Evolutionary conservation across 441 rosid species (phyloP), one percentile per base, ranked within the genome.

Genomic region (Aquilaria agallochum): DNA sequence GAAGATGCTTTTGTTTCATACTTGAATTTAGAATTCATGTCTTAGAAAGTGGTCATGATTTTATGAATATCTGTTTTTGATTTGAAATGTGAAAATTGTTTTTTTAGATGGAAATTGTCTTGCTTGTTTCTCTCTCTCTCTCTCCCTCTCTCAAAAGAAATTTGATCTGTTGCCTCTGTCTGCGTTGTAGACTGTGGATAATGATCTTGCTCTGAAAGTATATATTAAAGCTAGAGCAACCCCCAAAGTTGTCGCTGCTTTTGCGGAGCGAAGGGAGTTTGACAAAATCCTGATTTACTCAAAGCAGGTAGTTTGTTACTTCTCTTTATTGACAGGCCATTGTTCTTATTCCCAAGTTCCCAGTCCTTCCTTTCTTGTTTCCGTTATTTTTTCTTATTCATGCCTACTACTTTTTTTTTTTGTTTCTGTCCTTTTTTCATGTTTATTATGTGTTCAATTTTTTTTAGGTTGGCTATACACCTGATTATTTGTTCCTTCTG

Each of bases 201-300:
- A 96, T 81, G 99, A 96, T 74, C 97, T 96, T 65, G 99, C 98
- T 0, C 69, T 96, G 66, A 96, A 96, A 78, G 91, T 96, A 71
- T 96, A 89, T 72, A 89, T 93, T 66, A 96, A 96, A 82, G 99
- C 99, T 42, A 84, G 97, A 76, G 99, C 96, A 55, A 96, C 99
- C 54, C 99, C 99, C 31, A 96, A 96, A 86, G 99, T 96, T 73
- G 98, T 96, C 31, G 97, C 99, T 42, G 99, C 98, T 71, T 96
- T 96, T 81, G 99, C 99, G 36, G 99, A 96, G 76, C 75, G 99
- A 68, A 89, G 98, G 74, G 99, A 96, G 88, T 96, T 96, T 62
- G 99, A 96, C 83, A 96, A 96, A 68, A 96, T 96, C 67, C 62
- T 96, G 75, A 87, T 96, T 65, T 96, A 96, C 72, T 96, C 99